Percentiles rank a stretch among this genome's conserved stretches.
These are phyloP conservation scores for Podaxis sp. DNA, from an alignment of 768 basidiomycete species.

Conservation along the genomic window DNA sequence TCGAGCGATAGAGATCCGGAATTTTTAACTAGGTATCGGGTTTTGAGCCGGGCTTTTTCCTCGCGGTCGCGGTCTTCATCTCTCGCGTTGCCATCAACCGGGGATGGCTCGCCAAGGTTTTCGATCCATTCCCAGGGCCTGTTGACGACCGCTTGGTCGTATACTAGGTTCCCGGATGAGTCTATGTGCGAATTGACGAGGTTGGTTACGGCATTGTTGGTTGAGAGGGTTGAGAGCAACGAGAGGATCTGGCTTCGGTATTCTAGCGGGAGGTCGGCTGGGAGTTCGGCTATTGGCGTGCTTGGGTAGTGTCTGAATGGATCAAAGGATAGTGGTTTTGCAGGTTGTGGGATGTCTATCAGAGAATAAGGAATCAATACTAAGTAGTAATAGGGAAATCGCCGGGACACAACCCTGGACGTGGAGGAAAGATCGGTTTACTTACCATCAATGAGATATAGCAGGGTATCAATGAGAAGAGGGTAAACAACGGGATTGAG, in stretches of 20 bases:
- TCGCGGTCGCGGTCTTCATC: constrained; percentile 37
- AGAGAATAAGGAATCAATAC: not conserved
- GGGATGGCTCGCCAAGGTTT: constrained; percentile 56
- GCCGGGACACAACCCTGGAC: not conserved
- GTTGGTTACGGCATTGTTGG: constrained; percentile 46
- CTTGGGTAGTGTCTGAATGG: constrained; percentile 64
- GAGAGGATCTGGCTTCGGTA: constrained; percentile 53
- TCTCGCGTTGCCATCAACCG: constrained; percentile 39
- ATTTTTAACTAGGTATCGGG: constrained; percentile 49
- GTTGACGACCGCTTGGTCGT: constrained; percentile 55
- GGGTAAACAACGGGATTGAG: constrained; percentile 58
- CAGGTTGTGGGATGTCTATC: constrained; percentile 59
- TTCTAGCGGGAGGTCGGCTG: constrained; percentile 50
- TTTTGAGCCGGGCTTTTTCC: constrained; percentile 30
- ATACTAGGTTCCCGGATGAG: constrained; percentile 41
- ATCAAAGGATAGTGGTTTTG: constrained; percentile 51
- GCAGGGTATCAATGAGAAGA: constrained; percentile 68
- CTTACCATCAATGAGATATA: constrained; percentile 71
- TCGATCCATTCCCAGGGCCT: constrained; percentile 89
- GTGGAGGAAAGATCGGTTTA: not conserved
- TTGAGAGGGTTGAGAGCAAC: constrained; percentile 53
- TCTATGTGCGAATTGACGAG: constrained; percentile 60
- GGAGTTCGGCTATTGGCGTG: constrained; percentile 44
- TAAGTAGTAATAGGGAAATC: not conserved
- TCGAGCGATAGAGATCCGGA: constrained; percentile 70